A percentile compares a stretch with the other conserved stretches of the same genome.
phyloP scores from a whole-genome alignment of 2,329 filamentous ascomycete species.

The Fusarium sp. region DNA sequence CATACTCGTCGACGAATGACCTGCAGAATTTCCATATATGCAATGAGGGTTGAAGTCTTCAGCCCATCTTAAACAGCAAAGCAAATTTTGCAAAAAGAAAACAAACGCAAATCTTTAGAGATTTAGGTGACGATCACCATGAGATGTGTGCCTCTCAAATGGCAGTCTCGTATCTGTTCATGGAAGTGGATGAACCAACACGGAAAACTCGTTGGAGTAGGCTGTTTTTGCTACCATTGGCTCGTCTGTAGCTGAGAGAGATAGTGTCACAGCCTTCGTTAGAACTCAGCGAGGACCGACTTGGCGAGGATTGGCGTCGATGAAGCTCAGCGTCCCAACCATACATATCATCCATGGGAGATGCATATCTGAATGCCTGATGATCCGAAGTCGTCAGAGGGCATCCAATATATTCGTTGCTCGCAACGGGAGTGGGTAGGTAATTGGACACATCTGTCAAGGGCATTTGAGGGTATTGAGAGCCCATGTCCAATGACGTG shows the following conservation, averaged over 20 bases:
- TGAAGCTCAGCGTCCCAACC: slow-evolving; percentile 64
- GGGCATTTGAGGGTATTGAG: not conserved
- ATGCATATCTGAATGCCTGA: slow-evolving; percentile 30
- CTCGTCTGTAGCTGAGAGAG: slow-evolving; percentile 39
- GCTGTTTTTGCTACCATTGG: slow-evolving; percentile 42
- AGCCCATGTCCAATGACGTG: slow-evolving; percentile 12
- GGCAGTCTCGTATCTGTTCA: slow-evolving; percentile 28
- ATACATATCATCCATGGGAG: slow-evolving; percentile 55
- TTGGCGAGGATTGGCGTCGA: slow-evolving; percentile 24
- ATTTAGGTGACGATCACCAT: too few species aligned
- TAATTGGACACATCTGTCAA: slow-evolving; percentile 54
- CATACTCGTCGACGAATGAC: slow-evolving; percentile 31
- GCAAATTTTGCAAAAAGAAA: slow-evolving; percentile 7
- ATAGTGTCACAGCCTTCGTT: slow-evolving; percentile 31
- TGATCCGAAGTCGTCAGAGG: slow-evolving; percentile 25
- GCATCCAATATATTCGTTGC: slow-evolving; percentile 25
- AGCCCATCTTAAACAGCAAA: slow-evolving; percentile 11
- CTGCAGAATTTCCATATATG: slow-evolving; percentile 32
- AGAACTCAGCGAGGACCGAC: slow-evolving; percentile 20
- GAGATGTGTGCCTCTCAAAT: not conserved
- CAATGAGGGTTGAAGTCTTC: slow-evolving; percentile 16
- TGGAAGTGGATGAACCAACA: slow-evolving; percentile 37
- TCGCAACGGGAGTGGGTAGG: slow-evolving; percentile 49
- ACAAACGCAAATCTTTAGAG: not conserved
- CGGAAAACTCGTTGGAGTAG: slow-evolving; percentile 44